Percentiles rank a stretch among this genome's conserved stretches.
These are phyloP conservation scores for Cyberlindnera amylophila DNA, from an alignment of 805 yeast genomes.

Conservation along the genomic window DNA sequence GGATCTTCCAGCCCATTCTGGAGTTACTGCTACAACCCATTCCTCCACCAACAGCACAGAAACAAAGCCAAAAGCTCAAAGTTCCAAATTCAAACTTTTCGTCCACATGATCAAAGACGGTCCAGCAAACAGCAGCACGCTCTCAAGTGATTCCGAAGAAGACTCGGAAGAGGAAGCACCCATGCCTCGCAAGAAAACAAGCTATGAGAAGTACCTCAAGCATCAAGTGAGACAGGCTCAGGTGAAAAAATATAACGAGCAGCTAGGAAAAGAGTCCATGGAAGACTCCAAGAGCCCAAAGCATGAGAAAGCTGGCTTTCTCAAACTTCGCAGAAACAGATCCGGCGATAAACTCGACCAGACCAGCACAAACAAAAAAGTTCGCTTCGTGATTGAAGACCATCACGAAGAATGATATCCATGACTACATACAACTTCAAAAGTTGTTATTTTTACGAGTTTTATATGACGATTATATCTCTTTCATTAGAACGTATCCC, in stretches of 20 bases:
- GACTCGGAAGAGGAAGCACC: conserved; percentile 15
- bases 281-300: neutral
- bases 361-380: conserved; percentile 1
- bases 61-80: conserved; percentile 1
- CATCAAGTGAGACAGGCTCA: conserved; percentile 20
- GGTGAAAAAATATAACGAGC: conserved; percentile 11
- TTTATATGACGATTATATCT: neutral
- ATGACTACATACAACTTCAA: neutral
- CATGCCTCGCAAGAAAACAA: conserved; percentile 19
- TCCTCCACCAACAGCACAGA: too few species aligned
- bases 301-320: neutral
- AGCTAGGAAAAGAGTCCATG: conserved; percentile 2
- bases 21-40: too few species aligned
- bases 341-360: conserved; percentile 1
- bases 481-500: neutral
- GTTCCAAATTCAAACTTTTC: conserved; percentile 53
- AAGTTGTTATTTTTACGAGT: too few species aligned
- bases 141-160: neutral
- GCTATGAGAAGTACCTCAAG: conserved; percentile 16
- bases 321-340: conserved; percentile 6
- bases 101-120: conserved; percentile 56
- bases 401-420: neutral
- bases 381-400: conserved; percentile 2
- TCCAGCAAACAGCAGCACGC: conserved; percentile 1
- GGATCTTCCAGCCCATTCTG: too few species aligned